These are phyloP conservation scores for Ganoderma meredithae DNA, from an alignment of 1,284 basidiomycete species.

Conservation along the genomic window DNA sequence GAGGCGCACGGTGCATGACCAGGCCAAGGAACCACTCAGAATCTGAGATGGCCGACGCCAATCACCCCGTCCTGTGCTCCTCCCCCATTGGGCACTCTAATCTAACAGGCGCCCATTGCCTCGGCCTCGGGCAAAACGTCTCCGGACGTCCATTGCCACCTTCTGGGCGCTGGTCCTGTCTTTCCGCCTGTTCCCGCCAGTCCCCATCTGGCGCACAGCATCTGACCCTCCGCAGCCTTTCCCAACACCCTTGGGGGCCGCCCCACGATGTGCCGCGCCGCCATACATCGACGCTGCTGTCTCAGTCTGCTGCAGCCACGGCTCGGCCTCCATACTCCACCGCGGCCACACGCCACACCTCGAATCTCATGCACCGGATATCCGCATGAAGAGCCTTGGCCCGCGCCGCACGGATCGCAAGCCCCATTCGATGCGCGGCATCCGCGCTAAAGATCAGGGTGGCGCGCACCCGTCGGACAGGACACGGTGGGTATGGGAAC, in stretches of 20 bases:
- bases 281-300: background rate
- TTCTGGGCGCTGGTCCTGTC: background rate
- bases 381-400: background rate
- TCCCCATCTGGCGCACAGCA: background rate
- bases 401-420: constrained; percentile 1
- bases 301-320: background rate
- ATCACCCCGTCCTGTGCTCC: constrained; percentile 17
- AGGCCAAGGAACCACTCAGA: background rate
- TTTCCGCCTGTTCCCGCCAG: background rate
- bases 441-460: background rate
- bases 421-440: constrained; percentile 9
- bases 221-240: constrained; percentile 1
- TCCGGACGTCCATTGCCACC: background rate
- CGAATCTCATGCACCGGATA: too few relatives aligned
- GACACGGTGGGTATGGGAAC: constrained; percentile 27
- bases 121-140: background rate
- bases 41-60: constrained; percentile 13
- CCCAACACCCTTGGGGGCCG: too few relatives aligned
- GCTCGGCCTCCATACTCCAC: constrained; percentile 8
- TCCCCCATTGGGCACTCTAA: background rate
- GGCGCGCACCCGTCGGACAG: constrained; percentile 15
- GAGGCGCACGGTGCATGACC: background rate
- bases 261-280: background rate
- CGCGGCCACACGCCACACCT: background rate
- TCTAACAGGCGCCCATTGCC: background rate